Evolutionary conservation across 192 early-diverging fungal species (phyloP).

Genomic region (Mycoemilia scoparia): DNA sequence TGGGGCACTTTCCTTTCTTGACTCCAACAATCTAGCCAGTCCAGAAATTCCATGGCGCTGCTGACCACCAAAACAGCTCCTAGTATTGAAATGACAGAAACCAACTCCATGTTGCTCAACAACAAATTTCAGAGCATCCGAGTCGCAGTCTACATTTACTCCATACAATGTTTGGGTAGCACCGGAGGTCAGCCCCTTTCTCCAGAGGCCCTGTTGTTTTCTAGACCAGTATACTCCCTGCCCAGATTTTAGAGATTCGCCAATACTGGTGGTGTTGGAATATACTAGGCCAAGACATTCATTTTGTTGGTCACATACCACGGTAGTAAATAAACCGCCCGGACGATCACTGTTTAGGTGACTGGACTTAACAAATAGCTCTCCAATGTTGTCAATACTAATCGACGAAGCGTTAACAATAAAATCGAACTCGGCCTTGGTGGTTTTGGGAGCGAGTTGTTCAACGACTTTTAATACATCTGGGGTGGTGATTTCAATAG

Average conservation of each 20-base stretch:
- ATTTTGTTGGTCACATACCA: conserved; percentile 79
- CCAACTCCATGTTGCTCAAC: conserved; percentile 76
- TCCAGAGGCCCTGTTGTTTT: conserved; percentile 67
- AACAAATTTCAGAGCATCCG: conserved; percentile 67
- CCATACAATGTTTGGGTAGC: conserved; percentile 72
- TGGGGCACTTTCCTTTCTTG: conserved; percentile 54
- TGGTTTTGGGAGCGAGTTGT: too few species aligned
- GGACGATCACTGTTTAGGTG: conserved; percentile 45
- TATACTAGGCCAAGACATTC: conserved; percentile 87
- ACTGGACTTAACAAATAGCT: conserved; percentile 11
- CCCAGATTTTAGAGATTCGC: conserved; percentile 54
- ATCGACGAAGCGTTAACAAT: too few species aligned
- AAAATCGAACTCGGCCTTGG: too few species aligned
- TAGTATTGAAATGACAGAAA: conserved; percentile 85
- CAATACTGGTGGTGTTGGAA: conserved; percentile 64
- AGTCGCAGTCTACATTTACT: conserved; percentile 78
- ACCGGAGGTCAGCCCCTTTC: conserved; percentile 89
- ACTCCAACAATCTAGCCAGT: conserved; percentile 46
- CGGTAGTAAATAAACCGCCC: conserved; percentile 82
- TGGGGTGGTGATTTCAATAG: too few species aligned
- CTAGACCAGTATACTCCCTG: conserved; percentile 90
- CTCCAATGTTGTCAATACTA: too few species aligned
- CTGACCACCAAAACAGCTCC: conserved; percentile 77
- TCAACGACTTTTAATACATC: too few species aligned
- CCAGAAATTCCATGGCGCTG: conserved; percentile 41